Base-by-base conservation (phyloP, 169 alveolate genomes). In the Blepharisma undulans region DNA sequence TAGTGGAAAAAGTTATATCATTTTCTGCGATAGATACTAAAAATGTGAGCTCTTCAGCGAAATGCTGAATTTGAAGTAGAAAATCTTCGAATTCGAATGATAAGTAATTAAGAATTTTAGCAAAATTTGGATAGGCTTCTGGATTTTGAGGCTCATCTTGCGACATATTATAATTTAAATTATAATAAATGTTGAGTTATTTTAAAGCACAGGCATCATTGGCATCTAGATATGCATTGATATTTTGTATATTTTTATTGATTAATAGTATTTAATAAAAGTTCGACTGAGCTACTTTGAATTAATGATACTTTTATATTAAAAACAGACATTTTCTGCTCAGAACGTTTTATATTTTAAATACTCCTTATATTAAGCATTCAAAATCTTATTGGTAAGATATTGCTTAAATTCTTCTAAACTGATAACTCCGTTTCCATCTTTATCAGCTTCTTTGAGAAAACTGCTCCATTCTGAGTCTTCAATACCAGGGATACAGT, bases 321-420 rank as follows among this genome's bases (percentile, higher is more conserved):
- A 36, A 36, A 36, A 48, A 48, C 12, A 48, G 66, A 18, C 12
- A 3, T 18, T 48, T 0, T 10, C 60, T 36, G 66, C 66, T 48
- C 14, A 48, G 14, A 48, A 10, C 14, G 66, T 48, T 48, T 48
- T 10, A 5, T 10, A 3, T 48, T 48, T 48, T 48, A 48, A 48
- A 48, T 48, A 48, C 66, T 48, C 66, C 66, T 48, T 48, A 48
- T 48, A 36, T 48, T 48, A 48, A 48, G 66, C 66, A 48, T 48
- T 48, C 66, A 48, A 48, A 5, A 48, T 48, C 66, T 48, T 48
- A 48, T 48, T 18, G 66, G 66, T 48, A 48, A 72, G 33, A 72
- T 72, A 79, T 29, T 79, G 34, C 34, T 34, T 79, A 33, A 79
- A 79, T 21, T 79, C 87, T 22, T 79, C 87, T 21, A 79, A 32